Percentiles rank a stretch among this genome's conserved stretches.
phyloP scores from a whole-genome alignment of 345 rosid genomes.

The Pistacia integerrima region DNA sequence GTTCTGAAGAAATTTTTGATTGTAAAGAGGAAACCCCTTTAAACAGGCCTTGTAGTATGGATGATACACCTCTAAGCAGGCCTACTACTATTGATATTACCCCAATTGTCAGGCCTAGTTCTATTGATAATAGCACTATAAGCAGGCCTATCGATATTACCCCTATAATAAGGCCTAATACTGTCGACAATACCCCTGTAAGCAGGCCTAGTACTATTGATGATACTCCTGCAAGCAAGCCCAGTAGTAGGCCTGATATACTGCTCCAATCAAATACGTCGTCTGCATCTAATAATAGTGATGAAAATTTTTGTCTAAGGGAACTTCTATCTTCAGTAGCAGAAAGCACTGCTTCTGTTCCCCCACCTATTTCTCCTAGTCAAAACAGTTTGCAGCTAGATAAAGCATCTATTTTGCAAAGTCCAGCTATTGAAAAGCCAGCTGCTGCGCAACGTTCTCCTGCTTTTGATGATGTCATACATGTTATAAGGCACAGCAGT shows the following conservation, averaged over 20 bases:
- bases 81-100: slow-evolving; percentile 20
- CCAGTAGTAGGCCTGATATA: slow-evolving; percentile 33
- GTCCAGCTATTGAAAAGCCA: slow-evolving; percentile 42
- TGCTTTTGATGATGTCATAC: slow-evolving; percentile 82
- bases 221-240: slow-evolving; percentile 13
- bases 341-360: slow-evolving; percentile 36
- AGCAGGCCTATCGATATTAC: slow-evolving; percentile 24
- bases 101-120: slow-evolving; percentile 2
- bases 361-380: slow-evolving; percentile 36
- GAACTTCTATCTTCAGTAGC: slow-evolving; percentile 58
- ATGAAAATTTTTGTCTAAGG: slow-evolving; percentile 72
- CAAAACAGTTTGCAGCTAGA: slow-evolving; percentile 46
- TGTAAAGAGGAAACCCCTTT: slow-evolving; percentile 31
- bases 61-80: slow-evolving; percentile 22
- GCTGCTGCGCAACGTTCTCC: slow-evolving; percentile 50
- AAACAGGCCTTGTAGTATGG: slow-evolving; percentile 36
- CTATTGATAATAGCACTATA: slow-evolving; percentile 21
- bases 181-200: slow-evolving; percentile 20
- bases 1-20: slow-evolving; percentile 37
- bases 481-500: slow-evolving; percentile 85
- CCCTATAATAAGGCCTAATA: not conserved
- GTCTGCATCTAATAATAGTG: slow-evolving; percentile 44
- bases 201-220: slow-evolving; percentile 24
- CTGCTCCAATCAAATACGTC: slow-evolving; percentile 32
- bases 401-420: slow-evolving; percentile 40